Conservation (phyloP, 768 basidiomycete genomes). For the Piloderma croceum region DNA sequence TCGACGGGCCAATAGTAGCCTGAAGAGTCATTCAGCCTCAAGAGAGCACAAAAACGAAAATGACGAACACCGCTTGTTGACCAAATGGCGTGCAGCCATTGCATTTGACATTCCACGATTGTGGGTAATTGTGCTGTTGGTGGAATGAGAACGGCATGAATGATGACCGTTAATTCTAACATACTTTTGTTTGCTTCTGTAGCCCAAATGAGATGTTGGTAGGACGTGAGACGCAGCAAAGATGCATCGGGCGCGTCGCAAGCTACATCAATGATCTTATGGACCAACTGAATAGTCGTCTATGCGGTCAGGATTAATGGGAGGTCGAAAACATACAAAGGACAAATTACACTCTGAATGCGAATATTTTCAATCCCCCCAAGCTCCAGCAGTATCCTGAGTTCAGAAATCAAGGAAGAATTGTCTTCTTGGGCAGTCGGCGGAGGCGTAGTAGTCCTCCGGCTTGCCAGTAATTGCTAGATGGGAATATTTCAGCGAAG, state of each 20-base stretch:
- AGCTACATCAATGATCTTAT: slow-evolving; percentile 36
- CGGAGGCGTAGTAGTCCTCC: too few relatives aligned
- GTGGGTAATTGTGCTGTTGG: too few relatives aligned
- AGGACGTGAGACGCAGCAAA: slow-evolving; percentile 42
- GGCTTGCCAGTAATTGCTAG: too few relatives aligned
- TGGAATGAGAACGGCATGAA: too few relatives aligned
- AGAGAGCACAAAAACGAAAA: slow-evolving; percentile 17
- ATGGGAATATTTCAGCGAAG: slow-evolving; percentile 1
- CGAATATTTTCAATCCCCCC: neutral
- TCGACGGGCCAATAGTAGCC: slow-evolving; percentile 28
- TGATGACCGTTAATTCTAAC: too few relatives aligned
- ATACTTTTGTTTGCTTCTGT: slow-evolving; percentile 36
- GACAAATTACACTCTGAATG: too few relatives aligned
- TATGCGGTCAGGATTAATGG: too few relatives aligned
- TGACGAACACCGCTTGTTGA: slow-evolving; percentile 10
- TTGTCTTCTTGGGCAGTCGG: too few relatives aligned
- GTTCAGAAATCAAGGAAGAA: too few relatives aligned
- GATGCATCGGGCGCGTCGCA: slow-evolving; percentile 29
- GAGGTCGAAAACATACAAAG: too few relatives aligned
- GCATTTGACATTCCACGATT: slow-evolving; percentile 32
- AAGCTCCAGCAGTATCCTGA: neutral
- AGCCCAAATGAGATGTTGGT: slow-evolving; percentile 57
- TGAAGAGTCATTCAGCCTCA: neutral
- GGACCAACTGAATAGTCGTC: slow-evolving; percentile 22
- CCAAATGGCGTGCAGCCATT: slow-evolving; percentile 54